Conservation (phyloP, 1,284 basidiomycete genomes). For the Leccinum fallax region DNA sequence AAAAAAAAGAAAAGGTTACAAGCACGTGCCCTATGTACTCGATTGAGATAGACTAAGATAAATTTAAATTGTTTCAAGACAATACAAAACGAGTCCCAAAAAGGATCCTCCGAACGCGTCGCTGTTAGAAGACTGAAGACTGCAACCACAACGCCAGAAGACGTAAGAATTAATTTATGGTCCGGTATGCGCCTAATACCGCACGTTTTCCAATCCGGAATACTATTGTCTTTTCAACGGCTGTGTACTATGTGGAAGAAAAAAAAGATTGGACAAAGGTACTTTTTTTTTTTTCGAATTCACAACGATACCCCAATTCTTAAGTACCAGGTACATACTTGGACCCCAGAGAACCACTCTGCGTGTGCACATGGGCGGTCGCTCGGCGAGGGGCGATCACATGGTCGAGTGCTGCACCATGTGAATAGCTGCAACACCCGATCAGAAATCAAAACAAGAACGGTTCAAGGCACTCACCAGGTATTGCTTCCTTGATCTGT, state of each 20-base stretch:
- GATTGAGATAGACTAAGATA: no score
- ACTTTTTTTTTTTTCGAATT: background rate
- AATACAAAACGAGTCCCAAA: no score
- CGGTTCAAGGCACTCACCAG: slow-evolving; percentile 11
- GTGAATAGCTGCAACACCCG: slow-evolving; percentile 12
- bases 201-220: background rate
- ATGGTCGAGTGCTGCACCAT: slow-evolving; percentile 17
- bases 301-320: background rate
- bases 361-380: background rate
- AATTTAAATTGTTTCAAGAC: no score
- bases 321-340: background rate
- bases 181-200: background rate
- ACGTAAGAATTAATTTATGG: background rate
- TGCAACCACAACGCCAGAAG: background rate
- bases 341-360: background rate
- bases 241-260: background rate
- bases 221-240: background rate
- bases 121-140: no score
- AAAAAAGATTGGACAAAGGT: background rate
- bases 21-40: no score
- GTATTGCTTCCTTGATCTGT: slow-evolving; percentile 16
- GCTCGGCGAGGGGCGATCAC: background rate
- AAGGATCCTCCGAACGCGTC: no score
- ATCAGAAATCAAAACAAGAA: slow-evolving; percentile 9
- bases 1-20: no score